Evolutionary conservation across 768 basidiomycete genomes (phyloP).

Genomic region (Boletus pseudo-olivaceus): DNA sequence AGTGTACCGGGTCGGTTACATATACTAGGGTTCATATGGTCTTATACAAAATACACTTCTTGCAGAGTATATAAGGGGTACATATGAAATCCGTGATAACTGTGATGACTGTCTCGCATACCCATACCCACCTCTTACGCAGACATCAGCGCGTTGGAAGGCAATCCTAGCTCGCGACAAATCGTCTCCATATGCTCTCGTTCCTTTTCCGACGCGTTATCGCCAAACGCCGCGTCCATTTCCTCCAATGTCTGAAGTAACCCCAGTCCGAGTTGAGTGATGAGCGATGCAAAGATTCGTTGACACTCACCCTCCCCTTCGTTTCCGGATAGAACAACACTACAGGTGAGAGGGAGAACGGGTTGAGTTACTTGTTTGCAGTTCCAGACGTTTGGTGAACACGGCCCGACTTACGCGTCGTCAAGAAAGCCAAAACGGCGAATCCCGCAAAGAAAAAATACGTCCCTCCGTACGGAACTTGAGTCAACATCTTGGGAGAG

Average conservation of each 20-base stretch:
- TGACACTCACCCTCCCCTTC: slow-evolving; percentile 28
- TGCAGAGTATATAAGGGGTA: no score
- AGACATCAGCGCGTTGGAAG: slow-evolving; percentile 21
- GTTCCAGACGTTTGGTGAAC: neutral
- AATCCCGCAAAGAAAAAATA: slow-evolving; percentile 31
- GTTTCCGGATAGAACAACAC: slow-evolving; percentile 31
- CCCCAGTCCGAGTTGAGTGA: neutral
- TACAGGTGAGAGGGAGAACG: neutral
- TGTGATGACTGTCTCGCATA: no score
- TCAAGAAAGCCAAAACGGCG: slow-evolving; percentile 26
- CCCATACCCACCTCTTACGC: neutral
- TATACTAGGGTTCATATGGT: no score
- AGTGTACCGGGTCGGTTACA: no score
- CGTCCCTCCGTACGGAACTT: slow-evolving; percentile 20
- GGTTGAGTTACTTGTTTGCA: neutral
- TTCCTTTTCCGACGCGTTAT: slow-evolving; percentile 25
- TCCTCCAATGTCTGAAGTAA: slow-evolving; percentile 30
- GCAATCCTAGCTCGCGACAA: slow-evolving; percentile 28
- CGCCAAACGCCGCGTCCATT: slow-evolving; percentile 33
- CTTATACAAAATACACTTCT: no score
- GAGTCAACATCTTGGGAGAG: slow-evolving; percentile 25
- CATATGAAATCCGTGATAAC: no score
- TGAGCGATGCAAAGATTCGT: neutral
- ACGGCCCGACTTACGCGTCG: slow-evolving; percentile 19
- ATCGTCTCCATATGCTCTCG: slow-evolving; percentile 27